These are phyloP conservation scores for Pulveroboletus ravenelii DNA, from an alignment of 768 basidiomycete genomes.

Conservation along the genomic window DNA sequence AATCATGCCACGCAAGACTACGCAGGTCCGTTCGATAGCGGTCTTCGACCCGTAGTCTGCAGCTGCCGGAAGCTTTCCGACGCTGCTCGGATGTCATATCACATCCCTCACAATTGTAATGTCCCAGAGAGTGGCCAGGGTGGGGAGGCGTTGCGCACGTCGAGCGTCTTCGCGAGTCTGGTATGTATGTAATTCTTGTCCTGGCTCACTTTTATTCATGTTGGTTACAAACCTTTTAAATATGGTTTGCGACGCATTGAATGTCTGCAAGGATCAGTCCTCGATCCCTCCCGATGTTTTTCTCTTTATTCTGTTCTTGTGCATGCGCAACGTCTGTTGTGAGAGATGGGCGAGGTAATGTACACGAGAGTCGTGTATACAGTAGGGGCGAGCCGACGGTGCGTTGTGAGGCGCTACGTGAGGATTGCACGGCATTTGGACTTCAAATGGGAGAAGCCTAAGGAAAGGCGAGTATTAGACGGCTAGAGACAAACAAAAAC, in stretches of 20 bases:
- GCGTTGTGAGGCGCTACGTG: too few species aligned
- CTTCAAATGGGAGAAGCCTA: too few species aligned
- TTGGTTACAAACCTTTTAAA: not conserved
- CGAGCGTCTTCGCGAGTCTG: not conserved
- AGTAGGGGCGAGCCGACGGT: too few species aligned
- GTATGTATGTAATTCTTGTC: not conserved
- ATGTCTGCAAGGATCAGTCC: not conserved
- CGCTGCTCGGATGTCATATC: not conserved
- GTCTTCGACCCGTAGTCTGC: slow-evolving; percentile 8
- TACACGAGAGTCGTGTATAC: too few species aligned
- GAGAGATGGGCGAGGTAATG: too few species aligned
- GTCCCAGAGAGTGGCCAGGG: not conserved
- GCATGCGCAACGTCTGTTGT: too few species aligned
- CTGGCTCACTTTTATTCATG: not conserved
- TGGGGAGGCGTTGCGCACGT: not conserved
- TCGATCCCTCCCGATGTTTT: not conserved
- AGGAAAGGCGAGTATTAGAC: too few species aligned
- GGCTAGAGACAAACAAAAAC: too few species aligned
- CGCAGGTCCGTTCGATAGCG: slow-evolving; percentile 17
- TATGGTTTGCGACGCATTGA: not conserved
- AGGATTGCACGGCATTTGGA: too few species aligned
- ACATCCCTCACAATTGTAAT: not conserved
- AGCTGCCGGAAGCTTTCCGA: not conserved
- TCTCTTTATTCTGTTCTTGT: too few species aligned
- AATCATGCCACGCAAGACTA: slow-evolving; percentile 25